Conservation (phyloP, 148 eudicot genomes). For the Rheum nobile region DNA sequence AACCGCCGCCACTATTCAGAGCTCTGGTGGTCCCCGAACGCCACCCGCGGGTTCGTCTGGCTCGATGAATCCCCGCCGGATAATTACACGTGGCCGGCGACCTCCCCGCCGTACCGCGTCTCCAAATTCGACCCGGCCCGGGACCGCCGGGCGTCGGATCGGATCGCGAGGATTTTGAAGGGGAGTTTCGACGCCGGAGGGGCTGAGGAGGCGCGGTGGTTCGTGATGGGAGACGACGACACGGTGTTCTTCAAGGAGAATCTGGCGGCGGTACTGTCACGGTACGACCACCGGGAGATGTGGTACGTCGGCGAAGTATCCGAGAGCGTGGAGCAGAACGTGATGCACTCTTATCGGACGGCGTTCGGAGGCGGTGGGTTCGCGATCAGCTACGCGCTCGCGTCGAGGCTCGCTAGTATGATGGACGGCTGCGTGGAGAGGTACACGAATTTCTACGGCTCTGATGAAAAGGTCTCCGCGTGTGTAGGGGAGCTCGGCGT, state of each 20-base stretch:
- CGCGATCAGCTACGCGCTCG: slow-evolving; percentile 64
- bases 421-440: slow-evolving; percentile 68
- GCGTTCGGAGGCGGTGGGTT: slow-evolving; percentile 93
- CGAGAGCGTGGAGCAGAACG: slow-evolving; percentile 83
- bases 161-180: slow-evolving; percentile 54
- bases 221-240: slow-evolving; percentile 97
- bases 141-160: slow-evolving; percentile 33
- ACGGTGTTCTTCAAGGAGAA: slow-evolving; percentile 71
- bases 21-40: slow-evolving; percentile 64
- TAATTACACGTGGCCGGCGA: slow-evolving; percentile 6
- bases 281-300: slow-evolving; percentile 64
- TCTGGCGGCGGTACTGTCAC: slow-evolving; percentile 45
- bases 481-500: slow-evolving; percentile 79
- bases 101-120: slow-evolving; percentile 26
- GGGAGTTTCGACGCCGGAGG: slow-evolving; percentile 38
- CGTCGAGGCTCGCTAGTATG: slow-evolving; percentile 29
- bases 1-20: slow-evolving; percentile 36
- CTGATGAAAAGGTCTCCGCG: slow-evolving; percentile 83
- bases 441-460: slow-evolving; percentile 61
- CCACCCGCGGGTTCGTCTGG: slow-evolving; percentile 61
- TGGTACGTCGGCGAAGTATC: slow-evolving; percentile 57
- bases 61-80: slow-evolving; percentile 39
- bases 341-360: slow-evolving; percentile 64
- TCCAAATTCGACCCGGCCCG: slow-evolving; percentile 22
- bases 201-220: slow-evolving; percentile 54